These are phyloP conservation scores for Tetramitus jugosus DNA, from an alignment of 208 protist species.

Conservation along the genomic window DNA sequence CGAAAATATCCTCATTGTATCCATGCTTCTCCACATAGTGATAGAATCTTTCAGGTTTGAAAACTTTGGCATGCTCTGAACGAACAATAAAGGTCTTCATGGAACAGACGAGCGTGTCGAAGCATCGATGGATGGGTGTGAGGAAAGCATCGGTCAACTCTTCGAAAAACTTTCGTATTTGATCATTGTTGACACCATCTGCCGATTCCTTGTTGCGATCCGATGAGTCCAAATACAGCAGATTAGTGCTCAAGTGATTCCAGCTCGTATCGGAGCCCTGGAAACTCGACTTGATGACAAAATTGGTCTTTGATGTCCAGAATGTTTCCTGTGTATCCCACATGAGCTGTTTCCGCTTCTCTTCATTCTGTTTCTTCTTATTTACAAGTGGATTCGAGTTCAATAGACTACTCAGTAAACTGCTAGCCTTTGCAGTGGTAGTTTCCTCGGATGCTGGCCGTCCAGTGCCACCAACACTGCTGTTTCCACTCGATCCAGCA, in stretches of 20 bases:
- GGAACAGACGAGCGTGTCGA: not conserved
- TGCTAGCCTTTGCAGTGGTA: too few species aligned
- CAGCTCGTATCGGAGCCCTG: too few species aligned
- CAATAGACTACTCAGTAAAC: too few species aligned
- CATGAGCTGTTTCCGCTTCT: too few species aligned
- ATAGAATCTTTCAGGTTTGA: slow-evolving; percentile 8
- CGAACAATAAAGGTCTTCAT: slow-evolving; percentile 9
- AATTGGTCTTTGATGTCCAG: too few species aligned
- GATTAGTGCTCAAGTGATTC: too few species aligned
- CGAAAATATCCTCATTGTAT: slow-evolving; percentile 18
- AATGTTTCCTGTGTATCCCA: too few species aligned
- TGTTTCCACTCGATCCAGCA: too few species aligned
- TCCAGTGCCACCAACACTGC: not conserved
- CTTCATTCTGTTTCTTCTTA: too few species aligned
- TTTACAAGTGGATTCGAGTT: too few species aligned
- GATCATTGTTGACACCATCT: not conserved
- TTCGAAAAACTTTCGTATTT: slow-evolving; percentile 12
- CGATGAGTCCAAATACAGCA: not conserved
- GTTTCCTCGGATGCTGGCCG: not conserved
- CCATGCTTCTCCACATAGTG: slow-evolving; percentile 15
- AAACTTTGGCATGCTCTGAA: slow-evolving; percentile 12
- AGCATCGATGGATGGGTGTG: not conserved
- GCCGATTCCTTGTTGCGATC: not conserved
- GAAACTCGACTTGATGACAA: too few species aligned
- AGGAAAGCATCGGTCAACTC: slow-evolving; percentile 14